Conservation (phyloP, 2,329 filamentous ascomycete genomes). For the Sporothrix phasma region DNA sequence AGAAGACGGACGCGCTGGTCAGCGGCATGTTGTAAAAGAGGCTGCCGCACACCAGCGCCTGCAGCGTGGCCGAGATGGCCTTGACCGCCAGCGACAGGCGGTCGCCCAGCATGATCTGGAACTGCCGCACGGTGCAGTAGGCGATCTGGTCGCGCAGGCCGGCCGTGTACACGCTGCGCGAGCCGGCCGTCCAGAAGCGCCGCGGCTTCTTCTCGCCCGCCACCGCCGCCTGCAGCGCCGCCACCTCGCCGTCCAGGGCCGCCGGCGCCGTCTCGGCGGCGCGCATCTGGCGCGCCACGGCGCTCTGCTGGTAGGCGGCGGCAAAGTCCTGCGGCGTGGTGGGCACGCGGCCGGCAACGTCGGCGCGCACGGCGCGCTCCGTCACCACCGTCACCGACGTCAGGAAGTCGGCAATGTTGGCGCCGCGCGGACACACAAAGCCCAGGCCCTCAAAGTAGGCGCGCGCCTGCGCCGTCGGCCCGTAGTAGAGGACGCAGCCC, state of each 20-base stretch:
- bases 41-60: constrained; percentile 64
- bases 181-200: background rate
- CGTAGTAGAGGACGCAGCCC: constrained; percentile 40
- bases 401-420: constrained; percentile 61
- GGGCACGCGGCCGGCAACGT: constrained; percentile 39
- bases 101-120: constrained; percentile 70
- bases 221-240: constrained; percentile 9
- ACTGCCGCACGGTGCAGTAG: constrained; percentile 60
- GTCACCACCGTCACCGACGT: constrained; percentile 55
- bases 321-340: constrained; percentile 55
- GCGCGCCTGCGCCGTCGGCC: constrained; percentile 47
- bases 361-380: constrained; percentile 43
- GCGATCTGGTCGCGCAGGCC: constrained; percentile 62
- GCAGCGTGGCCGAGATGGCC: constrained; percentile 66
- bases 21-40: constrained; percentile 61
- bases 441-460: constrained; percentile 58
- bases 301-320: constrained; percentile 41
- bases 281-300: constrained; percentile 34
- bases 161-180: constrained; percentile 50
- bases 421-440: constrained; percentile 54
- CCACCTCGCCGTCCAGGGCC: constrained; percentile 22
- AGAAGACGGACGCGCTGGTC: constrained; percentile 54
- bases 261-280: constrained; percentile 44
- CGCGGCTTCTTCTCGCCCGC: constrained; percentile 9
- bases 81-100: constrained; percentile 67